Evolutionary conservation across 2,329 filamentous ascomycete genomes (phyloP).

Genomic region (Aspergillus transmontanensis): DNA sequence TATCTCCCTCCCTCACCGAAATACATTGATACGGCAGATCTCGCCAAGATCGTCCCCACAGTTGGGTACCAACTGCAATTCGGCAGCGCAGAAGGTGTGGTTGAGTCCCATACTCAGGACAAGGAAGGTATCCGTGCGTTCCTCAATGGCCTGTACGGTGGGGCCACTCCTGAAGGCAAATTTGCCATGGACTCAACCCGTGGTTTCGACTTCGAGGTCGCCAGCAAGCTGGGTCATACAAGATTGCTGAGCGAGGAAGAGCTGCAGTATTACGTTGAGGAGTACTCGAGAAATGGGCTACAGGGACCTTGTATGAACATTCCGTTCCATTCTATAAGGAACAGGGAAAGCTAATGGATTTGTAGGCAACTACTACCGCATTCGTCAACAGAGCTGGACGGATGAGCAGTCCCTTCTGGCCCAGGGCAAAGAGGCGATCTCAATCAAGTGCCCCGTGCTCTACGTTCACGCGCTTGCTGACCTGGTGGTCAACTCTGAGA

Average conservation of each 20-base stretch:
- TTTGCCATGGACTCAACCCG: slow-evolving; percentile 4
- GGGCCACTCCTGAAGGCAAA: slow-evolving; percentile 7
- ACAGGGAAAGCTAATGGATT: neutral
- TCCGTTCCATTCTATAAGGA: neutral
- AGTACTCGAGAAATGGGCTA: slow-evolving; percentile 7
- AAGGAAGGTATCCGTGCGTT: slow-evolving; percentile 6
- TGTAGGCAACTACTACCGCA: slow-evolving; percentile 11
- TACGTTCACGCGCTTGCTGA: slow-evolving; percentile 2
- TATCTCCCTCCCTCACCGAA: slow-evolving; percentile 7
- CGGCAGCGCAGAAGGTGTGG: slow-evolving; percentile 7
- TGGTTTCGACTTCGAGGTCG: slow-evolving; percentile 4
- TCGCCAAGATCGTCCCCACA: slow-evolving; percentile 2
- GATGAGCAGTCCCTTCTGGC: slow-evolving; percentile 2
- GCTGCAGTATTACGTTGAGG: slow-evolving; percentile 9
- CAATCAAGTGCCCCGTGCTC: slow-evolving; percentile 3
- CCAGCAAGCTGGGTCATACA: neutral
- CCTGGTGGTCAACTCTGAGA: neutral
- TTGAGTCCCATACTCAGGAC: slow-evolving; percentile 8
- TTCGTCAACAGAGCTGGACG: neutral
- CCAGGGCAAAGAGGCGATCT: neutral
- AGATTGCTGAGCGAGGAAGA: slow-evolving; percentile 5
- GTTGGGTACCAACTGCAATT: slow-evolving; percentile 9
- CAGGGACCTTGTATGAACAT: slow-evolving; percentile 6
- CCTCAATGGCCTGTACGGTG: slow-evolving; percentile 10
- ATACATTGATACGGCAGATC: neutral